Evolutionary conservation across 352 stramenopile genomes (phyloP), one percentile per base, ranked within the genome.

Genomic region (Pythium biforme): DNA sequence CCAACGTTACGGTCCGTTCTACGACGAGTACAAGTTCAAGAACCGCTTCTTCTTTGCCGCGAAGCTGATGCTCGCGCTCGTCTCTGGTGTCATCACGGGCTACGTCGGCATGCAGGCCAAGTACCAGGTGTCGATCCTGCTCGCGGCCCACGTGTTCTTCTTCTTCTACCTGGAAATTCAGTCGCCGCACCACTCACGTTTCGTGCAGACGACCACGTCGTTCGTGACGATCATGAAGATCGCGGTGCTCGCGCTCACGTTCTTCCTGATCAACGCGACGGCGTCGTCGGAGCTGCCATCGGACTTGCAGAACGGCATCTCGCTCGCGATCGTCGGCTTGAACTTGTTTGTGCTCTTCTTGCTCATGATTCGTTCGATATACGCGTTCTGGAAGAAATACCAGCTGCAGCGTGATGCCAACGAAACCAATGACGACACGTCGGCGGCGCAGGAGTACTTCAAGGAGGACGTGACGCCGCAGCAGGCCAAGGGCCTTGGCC

Each of bases 21-120:
- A 95, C 66, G 86, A 95, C 55, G 83, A 95, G 72, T 93, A 93
- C 77, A 92, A 89, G 72, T 95, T 79, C 73, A 86, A 90, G 70
- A 87, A 89, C 68, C 86, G 83, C 34, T 93, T 80, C 73, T 95
- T 93, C 71, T 95, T 95, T 43, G 77, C 80, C 19, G 70, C 79
- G 48, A 92, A 92, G 62, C 72, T 79, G 61, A 66, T 74, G 55
- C 69, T 79, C 27, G 72, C 72, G 37, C 56, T 79, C 1, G 17
- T 75, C 15, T 62, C 66, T 12, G 72, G 72, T 65, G 61, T 73
- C 22, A 53, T 70, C 39, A 74, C 69, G 3, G 72, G 72, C n/a
- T 74, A 70, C 39, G 61, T 75, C 15, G 61, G 56, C 14, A 68
- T 79, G 29, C 39, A 55, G 33, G 66, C 55, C 19, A 73, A 58